These are phyloP conservation scores for Echites panduratus DNA, from an alignment of 257 asterid species.

Conservation along the genomic window DNA sequence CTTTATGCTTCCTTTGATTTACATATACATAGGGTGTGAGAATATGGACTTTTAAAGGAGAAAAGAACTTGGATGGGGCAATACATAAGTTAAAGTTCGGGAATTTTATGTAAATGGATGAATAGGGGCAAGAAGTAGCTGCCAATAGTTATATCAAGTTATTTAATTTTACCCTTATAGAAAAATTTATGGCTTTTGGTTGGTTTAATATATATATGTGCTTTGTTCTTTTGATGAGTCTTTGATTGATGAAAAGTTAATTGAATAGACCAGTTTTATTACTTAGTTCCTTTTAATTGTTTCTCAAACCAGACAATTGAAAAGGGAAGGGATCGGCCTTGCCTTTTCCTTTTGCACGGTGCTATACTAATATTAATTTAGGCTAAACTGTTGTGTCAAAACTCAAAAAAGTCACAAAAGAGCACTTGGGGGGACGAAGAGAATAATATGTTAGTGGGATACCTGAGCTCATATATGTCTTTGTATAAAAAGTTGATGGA, in stretches of 20 bases:
- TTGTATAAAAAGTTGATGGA: slow-evolving; percentile 26
- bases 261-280: slow-evolving; percentile 19
- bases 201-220: slow-evolving; percentile 19
- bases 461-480: slow-evolving; percentile 23
- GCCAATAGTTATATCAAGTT: slow-evolving; percentile 12
- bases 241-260: slow-evolving; percentile 28
- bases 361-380: slow-evolving; percentile 13
- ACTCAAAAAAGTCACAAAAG: slow-evolving; percentile 10
- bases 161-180: slow-evolving; percentile 33
- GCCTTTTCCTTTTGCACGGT: slow-evolving; percentile 9
- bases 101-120: slow-evolving; percentile 7
- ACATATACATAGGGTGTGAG: slow-evolving; percentile 14
- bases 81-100: not conserved
- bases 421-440: slow-evolving; percentile 14
- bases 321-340: not conserved
- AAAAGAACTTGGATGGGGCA: no score
- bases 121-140: slow-evolving; percentile 10
- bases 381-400: slow-evolving; percentile 14
- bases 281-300: slow-evolving; percentile 19
- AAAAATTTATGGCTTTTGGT: slow-evolving; percentile 24
- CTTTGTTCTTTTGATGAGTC: slow-evolving; percentile 27
- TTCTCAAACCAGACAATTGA: not conserved
- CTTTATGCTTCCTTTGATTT: slow-evolving; percentile 4
- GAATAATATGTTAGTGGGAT: slow-evolving; percentile 17
- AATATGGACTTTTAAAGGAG: slow-evolving; percentile 6